phyloP scores from a whole-genome alignment of 2,329 filamentous ascomycete genomes.

The Hansfordia pulvinata region DNA sequence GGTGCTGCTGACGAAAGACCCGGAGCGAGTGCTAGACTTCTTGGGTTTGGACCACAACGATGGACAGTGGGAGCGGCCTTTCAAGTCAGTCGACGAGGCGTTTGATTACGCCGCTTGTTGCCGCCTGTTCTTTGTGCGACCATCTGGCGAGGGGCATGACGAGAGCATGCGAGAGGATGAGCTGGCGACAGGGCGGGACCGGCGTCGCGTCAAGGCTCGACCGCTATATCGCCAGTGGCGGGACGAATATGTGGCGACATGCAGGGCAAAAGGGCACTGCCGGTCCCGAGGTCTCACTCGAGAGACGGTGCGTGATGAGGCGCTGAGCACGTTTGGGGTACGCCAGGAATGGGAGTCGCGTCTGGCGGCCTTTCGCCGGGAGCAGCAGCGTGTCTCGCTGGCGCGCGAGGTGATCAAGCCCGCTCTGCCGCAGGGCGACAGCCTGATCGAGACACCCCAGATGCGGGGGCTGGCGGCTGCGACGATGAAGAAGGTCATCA shows the following conservation, averaged over 20 bases:
- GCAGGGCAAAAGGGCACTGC: conserved; percentile 25
- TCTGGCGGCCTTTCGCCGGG: conserved; percentile 24
- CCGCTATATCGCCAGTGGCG: conserved; percentile 47
- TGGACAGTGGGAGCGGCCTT: conserved; percentile 37
- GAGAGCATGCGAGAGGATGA: conserved; percentile 17
- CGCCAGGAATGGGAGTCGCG: conserved; percentile 27
- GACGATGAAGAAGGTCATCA: conserved; percentile 32
- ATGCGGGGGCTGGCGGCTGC: too few relatives aligned
- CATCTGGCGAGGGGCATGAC: conserved; percentile 8
- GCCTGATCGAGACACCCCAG: conserved; percentile 6
- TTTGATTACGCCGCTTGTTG: conserved; percentile 48
- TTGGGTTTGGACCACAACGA: conserved; percentile 39
- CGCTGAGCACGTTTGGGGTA: conserved; percentile 35
- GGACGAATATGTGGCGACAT: conserved; percentile 47
- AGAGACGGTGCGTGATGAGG: conserved; percentile 34
- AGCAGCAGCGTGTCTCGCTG: conserved; percentile 26
- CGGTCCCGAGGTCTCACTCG: conserved; percentile 16
- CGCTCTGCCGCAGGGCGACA: conserved; percentile 13
- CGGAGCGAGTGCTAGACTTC: conserved; percentile 42
- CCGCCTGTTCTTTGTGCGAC: conserved; percentile 39
- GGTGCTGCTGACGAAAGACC: conserved; percentile 46
- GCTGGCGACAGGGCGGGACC: conserved; percentile 38
- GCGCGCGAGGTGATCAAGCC: conserved; percentile 30
- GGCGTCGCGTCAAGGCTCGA: conserved; percentile 38
- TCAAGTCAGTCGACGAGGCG: conserved; percentile 37